phyloP scores from a whole-genome alignment of 2,329 filamentous ascomycete genomes.

The Cladophialophora immunda region DNA sequence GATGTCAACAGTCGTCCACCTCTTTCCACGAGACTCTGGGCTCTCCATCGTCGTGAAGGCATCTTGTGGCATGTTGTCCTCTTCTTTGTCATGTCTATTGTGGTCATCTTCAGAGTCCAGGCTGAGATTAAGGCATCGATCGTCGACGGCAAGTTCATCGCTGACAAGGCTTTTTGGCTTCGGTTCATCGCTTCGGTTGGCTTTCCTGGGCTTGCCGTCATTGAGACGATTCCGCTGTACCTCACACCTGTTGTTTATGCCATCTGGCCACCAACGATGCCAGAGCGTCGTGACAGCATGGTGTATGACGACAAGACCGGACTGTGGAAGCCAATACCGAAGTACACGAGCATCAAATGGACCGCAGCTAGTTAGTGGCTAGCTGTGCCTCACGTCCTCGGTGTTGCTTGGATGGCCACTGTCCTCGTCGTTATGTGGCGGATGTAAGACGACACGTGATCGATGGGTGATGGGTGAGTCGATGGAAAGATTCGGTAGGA shows the following conservation, averaged over 20 bases:
- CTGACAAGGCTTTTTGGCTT: constrained; percentile 26
- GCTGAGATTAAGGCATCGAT: constrained; percentile 8
- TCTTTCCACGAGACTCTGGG: constrained; percentile 20
- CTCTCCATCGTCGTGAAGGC: constrained; percentile 31
- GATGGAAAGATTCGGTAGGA: background rate
- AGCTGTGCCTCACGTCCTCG: constrained; percentile 29
- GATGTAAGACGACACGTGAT: constrained; percentile 5
- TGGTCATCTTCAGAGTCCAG: constrained; percentile 16
- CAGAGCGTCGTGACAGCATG: constrained; percentile 32
- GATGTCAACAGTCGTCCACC: constrained; percentile 19
- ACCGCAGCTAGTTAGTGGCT: constrained; percentile 33
- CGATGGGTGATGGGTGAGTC: background rate
- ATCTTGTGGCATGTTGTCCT: constrained; percentile 28
- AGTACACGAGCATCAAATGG: constrained; percentile 29
- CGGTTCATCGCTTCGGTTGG: constrained; percentile 26
- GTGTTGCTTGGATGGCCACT: constrained; percentile 20
- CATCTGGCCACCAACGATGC: constrained; percentile 37
- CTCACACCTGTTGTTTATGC: constrained; percentile 34
- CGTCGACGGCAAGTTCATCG: constrained; percentile 5
- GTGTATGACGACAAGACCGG: constrained; percentile 17
- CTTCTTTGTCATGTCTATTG: constrained; percentile 18
- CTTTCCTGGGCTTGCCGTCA: constrained; percentile 30
- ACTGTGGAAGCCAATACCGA: constrained; percentile 21
- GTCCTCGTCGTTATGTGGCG: constrained; percentile 4
- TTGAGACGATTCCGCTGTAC: constrained; percentile 28